Conservation (phyloP, 495 filamentous ascomycete species). For the Lasiosphaeriaceae sp. region DNA sequence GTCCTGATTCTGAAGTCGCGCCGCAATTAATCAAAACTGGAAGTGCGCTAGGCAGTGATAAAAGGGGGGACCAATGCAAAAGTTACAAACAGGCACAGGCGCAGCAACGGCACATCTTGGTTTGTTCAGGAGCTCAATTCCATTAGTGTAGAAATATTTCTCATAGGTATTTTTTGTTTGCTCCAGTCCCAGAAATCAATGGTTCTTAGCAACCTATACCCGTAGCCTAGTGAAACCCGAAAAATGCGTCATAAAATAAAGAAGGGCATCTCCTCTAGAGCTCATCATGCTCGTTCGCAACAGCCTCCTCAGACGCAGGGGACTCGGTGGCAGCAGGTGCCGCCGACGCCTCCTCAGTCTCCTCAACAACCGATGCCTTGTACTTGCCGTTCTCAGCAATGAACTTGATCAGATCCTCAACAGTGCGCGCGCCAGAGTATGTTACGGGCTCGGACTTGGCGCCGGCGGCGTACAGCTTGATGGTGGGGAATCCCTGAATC, state of each 20-base stretch:
- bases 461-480: slow-evolving; percentile 95
- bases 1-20: no score
- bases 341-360: slow-evolving; percentile 52
- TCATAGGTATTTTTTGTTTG: slow-evolving; percentile 29
- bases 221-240: slow-evolving; percentile 24
- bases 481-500: slow-evolving; percentile 97
- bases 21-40: no score
- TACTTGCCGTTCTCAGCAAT: slow-evolving; percentile 92
- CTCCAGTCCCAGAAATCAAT: slow-evolving; percentile 19
- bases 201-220: slow-evolving; percentile 10
- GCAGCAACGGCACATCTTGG: neutral
- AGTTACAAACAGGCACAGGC: no score
- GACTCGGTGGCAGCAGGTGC: slow-evolving; percentile 51
- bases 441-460: slow-evolving; percentile 79
- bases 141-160: slow-evolving; percentile 22
- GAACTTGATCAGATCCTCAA: slow-evolving; percentile 93
- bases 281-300: slow-evolving; percentile 61
- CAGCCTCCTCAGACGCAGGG: slow-evolving; percentile 28
- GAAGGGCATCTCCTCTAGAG: slow-evolving; percentile 45
- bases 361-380: slow-evolving; percentile 55
- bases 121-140: slow-evolving; percentile 7
- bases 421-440: slow-evolving; percentile 82
- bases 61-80: no score
- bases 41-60: no score
- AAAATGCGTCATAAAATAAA: slow-evolving; percentile 25